Percentiles rank a stretch among this genome's conserved stretches.
Evolutionary conservation across 2,329 filamentous ascomycete genomes (phyloP).

Genomic region (Trichoderma atroviride): DNA sequence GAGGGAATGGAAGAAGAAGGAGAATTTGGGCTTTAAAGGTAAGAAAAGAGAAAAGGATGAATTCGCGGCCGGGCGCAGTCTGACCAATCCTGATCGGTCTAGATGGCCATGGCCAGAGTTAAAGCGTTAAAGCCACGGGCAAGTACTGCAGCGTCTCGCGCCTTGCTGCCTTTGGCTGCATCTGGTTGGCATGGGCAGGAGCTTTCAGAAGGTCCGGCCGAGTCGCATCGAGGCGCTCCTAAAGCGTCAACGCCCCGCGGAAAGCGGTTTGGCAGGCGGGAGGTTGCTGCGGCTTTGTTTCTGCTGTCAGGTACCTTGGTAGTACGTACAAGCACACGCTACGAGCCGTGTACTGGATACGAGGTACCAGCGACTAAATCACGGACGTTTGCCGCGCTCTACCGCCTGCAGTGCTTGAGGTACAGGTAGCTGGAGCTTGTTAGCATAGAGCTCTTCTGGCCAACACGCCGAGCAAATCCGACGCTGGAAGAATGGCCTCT

Average conservation of each 20-base stretch:
- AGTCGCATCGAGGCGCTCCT: neutral
- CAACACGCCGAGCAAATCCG: neutral
- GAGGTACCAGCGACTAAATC: neutral
- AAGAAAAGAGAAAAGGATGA: neutral
- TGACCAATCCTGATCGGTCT: constrained; percentile 15
- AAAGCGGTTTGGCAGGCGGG: constrained; percentile 7
- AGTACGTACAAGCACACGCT: neutral
- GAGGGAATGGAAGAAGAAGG: constrained; percentile 1
- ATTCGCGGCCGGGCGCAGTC: neutral
- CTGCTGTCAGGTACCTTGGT: too few species aligned
- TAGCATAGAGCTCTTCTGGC: neutral
- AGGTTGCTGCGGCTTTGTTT: neutral
- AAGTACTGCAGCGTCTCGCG: neutral
- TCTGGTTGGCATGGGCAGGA: constrained; percentile 20
- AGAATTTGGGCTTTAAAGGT: neutral
- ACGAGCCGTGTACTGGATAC: neutral
- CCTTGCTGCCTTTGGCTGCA: constrained; percentile 8
- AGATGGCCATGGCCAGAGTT: neutral
- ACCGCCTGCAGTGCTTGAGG: neutral
- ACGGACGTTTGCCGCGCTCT: neutral
- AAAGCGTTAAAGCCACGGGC: constrained; percentile 15
- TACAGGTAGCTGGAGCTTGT: neutral
- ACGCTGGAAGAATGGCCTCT: neutral
- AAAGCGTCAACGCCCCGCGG: neutral
- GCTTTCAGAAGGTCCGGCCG: neutral